These are phyloP conservation scores for Teunomyces tritomae DNA, from an alignment of 805 yeast genomes.

Conservation along the genomic window DNA sequence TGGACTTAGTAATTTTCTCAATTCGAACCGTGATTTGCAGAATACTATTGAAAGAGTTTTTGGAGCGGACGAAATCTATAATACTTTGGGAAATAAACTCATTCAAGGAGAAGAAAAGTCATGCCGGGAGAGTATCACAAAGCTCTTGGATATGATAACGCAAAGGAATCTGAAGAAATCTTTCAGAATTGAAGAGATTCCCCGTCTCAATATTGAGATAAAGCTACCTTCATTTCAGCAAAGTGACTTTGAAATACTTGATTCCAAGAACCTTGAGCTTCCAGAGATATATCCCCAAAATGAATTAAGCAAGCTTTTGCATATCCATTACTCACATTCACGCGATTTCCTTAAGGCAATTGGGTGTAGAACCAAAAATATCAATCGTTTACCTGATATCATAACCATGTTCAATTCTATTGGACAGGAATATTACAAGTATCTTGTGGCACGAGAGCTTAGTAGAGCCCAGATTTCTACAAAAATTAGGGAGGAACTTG, in stretches of 20 bases:
- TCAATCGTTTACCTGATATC: conserved; percentile 11
- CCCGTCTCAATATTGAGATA: not conserved
- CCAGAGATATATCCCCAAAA: conserved; percentile 3
- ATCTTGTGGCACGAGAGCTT: conserved; percentile 6
- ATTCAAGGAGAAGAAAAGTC: not conserved
- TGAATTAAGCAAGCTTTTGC: conserved; percentile 7
- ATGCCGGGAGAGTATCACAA: not conserved
- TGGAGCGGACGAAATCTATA: not conserved
- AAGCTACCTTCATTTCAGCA: not conserved
- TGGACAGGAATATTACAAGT: conserved; percentile 15
- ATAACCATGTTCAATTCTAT: conserved; percentile 15
- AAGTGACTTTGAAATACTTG: not conserved
- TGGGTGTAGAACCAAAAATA: conserved; percentile 4
- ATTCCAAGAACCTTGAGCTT: not conserved
- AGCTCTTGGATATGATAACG: not conserved
- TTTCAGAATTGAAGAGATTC: not conserved
- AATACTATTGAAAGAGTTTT: not conserved
- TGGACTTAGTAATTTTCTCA: conserved; percentile 10
- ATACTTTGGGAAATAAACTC: not conserved
- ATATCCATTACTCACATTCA: conserved; percentile 13
- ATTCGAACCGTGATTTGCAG: conserved; percentile 2
- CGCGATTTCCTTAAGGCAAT: conserved; percentile 10
- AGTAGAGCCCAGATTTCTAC: conserved; percentile 2
- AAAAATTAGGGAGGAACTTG: conserved; percentile 9
- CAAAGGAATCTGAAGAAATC: not conserved